Conservation (phyloP, 31 red algal species). For the Porphyra umbilicalis region DNA sequence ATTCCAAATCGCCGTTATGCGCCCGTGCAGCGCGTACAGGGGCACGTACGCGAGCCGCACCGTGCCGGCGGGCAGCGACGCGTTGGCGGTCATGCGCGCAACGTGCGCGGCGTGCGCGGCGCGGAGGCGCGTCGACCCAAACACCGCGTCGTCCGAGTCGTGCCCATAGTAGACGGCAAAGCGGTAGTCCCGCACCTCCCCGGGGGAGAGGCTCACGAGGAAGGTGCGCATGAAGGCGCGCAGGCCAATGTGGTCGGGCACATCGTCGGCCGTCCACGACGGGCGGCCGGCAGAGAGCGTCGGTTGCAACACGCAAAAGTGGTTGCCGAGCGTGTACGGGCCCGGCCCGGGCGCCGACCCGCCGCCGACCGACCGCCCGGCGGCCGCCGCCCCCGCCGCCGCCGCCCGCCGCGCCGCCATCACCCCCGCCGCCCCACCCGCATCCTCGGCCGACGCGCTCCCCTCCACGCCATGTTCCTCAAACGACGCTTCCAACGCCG, state of each 20-base stretch:
- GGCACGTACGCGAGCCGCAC: conserved; percentile 44
- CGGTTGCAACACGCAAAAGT: conserved; percentile 70
- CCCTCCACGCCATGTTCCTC: not conserved
- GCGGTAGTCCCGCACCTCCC: conserved; percentile 26
- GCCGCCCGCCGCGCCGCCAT: not conserved
- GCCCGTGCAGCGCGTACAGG: conserved; percentile 51
- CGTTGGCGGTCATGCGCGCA: conserved; percentile 2
- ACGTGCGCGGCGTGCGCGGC: conserved; percentile 29
- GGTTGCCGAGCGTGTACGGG: conserved; percentile 25
- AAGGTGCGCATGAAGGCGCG: conserved; percentile 60
- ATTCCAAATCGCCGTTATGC: conserved; percentile 82
- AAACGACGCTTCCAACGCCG: not conserved
- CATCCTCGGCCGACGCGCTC: not conserved
- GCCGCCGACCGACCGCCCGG: not conserved
- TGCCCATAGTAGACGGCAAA: conserved; percentile 76
- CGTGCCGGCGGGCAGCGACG: conserved; percentile 23
- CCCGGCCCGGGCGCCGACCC: not conserved
- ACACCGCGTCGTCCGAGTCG: conserved; percentile 65
- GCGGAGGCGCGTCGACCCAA: conserved; percentile 25
- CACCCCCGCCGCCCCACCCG: not conserved
- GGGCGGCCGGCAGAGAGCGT: conserved; percentile 46
- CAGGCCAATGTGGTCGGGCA: conserved; percentile 45
- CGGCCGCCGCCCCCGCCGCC: not conserved
- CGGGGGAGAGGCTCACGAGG: conserved; percentile 28
- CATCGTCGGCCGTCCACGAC: conserved; percentile 37